Conservation (phyloP, 2,329 filamentous ascomycete species). For the Stemphylium beticola region DNA sequence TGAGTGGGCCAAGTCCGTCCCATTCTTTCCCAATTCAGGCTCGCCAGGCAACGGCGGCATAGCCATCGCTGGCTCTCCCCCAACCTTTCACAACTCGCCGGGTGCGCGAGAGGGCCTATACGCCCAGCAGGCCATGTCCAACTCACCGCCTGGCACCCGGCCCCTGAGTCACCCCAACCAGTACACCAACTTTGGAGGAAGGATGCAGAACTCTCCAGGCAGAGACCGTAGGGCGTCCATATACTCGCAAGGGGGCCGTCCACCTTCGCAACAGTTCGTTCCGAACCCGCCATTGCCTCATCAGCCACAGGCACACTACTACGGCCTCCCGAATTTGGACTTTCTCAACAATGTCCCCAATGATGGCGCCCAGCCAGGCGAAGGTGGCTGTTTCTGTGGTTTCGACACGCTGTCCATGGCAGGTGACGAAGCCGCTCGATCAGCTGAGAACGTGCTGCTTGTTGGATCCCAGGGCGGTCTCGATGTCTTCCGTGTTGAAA, state of each 20-base stretch:
- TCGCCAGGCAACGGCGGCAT: slow-evolving; percentile 50
- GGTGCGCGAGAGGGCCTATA: slow-evolving; percentile 39
- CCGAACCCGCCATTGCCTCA: slow-evolving; percentile 73
- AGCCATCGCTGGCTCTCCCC: slow-evolving; percentile 55
- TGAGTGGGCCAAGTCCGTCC: slow-evolving; percentile 56
- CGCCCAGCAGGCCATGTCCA: slow-evolving; percentile 49
- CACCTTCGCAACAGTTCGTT: slow-evolving; percentile 54
- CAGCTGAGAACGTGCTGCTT: slow-evolving; percentile 69
- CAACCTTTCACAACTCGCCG: slow-evolving; percentile 46
- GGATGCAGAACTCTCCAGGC: slow-evolving; percentile 41
- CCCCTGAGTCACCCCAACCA: slow-evolving; percentile 57
- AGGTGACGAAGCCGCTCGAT: slow-evolving; percentile 52
- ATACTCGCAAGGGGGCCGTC: slow-evolving; percentile 55
- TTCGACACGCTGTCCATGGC: slow-evolving; percentile 71
- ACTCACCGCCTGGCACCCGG: slow-evolving; percentile 44
- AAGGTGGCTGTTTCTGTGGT: slow-evolving; percentile 77
- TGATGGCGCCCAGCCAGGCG: slow-evolving; percentile 65
- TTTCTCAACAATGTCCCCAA: slow-evolving; percentile 57
- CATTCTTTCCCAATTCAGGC: slow-evolving; percentile 50
- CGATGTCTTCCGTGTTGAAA: slow-evolving; percentile 75
- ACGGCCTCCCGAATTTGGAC: slow-evolving; percentile 75
- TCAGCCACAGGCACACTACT: slow-evolving; percentile 78
- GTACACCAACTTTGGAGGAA: slow-evolving; percentile 52
- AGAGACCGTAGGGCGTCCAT: slow-evolving; percentile 58
- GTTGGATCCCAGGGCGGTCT: slow-evolving; percentile 82